Percentiles rank a stretch among this genome's conserved stretches.
Conservation (phyloP, 305 asterid species). For the Fraxinus albicans region DNA sequence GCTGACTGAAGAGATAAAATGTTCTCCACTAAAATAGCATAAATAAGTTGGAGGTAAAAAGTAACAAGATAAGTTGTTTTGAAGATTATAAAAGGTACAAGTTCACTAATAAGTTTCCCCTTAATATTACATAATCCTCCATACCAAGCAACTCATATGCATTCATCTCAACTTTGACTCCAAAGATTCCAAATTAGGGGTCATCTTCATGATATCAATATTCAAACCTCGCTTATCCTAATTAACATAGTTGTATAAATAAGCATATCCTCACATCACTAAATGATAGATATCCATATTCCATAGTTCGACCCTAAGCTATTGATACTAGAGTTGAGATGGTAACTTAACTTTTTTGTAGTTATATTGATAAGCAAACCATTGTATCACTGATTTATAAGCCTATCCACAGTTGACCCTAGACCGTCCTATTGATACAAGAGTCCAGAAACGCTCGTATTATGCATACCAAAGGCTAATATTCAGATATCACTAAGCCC, state of each 20-base stretch:
- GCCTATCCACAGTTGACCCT: background rate
- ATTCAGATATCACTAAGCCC: background rate
- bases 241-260: background rate
- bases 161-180: background rate
- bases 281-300: background rate
- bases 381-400: background rate
- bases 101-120: background rate
- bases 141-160: background rate
- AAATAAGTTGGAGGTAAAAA: no score
- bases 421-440: background rate
- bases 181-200: background rate
- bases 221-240: background rate
- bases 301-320: background rate
- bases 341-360: background rate
- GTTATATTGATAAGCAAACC: background rate
- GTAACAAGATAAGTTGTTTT: background rate
- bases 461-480: background rate
- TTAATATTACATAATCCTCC: background rate
- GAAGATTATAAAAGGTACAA: background rate
- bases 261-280: background rate
- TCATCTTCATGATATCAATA: background rate
- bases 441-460: background rate
- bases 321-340: background rate
- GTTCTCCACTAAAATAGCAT: background rate
- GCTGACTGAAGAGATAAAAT: background rate